A percentile compares a stretch with the other conserved stretches of the same genome.
These are phyloP conservation scores for Phylloporus gajari DNA, from an alignment of 1,284 basidiomycete species.

Conservation along the genomic window DNA sequence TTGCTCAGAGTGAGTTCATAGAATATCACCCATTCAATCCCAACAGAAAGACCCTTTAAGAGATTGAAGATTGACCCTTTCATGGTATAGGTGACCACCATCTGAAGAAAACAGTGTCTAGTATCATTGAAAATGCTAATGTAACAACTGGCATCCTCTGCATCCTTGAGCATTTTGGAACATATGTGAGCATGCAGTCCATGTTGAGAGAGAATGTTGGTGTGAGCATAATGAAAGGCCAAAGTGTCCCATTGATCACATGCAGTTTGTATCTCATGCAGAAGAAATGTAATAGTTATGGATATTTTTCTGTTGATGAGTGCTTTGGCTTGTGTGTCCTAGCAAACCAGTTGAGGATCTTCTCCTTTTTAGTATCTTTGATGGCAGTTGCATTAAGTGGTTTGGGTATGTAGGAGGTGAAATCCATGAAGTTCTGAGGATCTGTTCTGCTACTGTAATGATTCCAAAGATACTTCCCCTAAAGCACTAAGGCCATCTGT, in stretches of 20 bases:
- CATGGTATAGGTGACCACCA: background rate
- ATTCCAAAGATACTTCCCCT: background rate
- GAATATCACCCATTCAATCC: no score
- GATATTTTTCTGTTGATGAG: constrained; percentile 7
- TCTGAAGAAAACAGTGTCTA: background rate
- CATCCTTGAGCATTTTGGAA: constrained; percentile 18
- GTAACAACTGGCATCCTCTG: background rate
- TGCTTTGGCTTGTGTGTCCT: background rate
- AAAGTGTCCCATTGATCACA: background rate
- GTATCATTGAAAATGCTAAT: constrained; percentile 6
- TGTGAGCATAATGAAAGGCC: background rate
- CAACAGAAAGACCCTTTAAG: constrained; percentile 3
- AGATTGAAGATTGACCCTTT: constrained; percentile 8
- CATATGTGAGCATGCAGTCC: background rate
- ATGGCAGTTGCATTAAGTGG: background rate
- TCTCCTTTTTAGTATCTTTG: background rate
- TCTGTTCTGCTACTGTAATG: constrained; percentile 4
- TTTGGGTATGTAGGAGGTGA: background rate
- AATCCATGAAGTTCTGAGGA: background rate
- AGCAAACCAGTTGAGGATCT: background rate
- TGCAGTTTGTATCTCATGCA: background rate
- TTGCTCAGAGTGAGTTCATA: no score
- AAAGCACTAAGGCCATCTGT: background rate
- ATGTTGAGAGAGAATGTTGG: background rate
- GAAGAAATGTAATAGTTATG: rapidly evolving